Evolutionary conservation across 2,329 filamentous ascomycete species (phyloP), one percentile per base, ranked within the genome.

Genomic region (Epichloe coenophiala): DNA sequence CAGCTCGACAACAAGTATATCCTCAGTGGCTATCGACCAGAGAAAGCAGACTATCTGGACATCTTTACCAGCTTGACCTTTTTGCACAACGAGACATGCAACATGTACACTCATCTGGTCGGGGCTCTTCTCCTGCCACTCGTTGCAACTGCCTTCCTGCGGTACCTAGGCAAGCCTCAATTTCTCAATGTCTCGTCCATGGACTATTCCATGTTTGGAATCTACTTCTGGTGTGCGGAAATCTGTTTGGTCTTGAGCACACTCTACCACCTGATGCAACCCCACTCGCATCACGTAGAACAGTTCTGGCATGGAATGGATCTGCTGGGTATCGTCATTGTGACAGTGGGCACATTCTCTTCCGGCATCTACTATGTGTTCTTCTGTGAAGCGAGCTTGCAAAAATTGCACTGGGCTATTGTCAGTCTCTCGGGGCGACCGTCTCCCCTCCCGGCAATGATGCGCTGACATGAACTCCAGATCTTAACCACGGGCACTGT

Each of bases 291-390:
- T 21, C n/a, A 51, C 12, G 51, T 53, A n/a, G 56, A 56, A 39
- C 53, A 53, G 11, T 56, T 56, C 36, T 56, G 54, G 54, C 54
- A 56, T 49, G 45, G 51, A 21, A 53, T 57, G 53, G 54, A 57
- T 54, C 36, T 56, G 17, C 40, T 56, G 31, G 56, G 56, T n/a
- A 56, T 57, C 31, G 51, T 57, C 11, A 48, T 56, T 27, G 48
- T 54, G n/a, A 54, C 50, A 2, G 47, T 54, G 36, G 56, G 56
- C 19, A 56, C 53, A 27, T 56, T 57, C 45, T 47, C 53, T 11
- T 49, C 56, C 0, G 56, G 53, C 17, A 56, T 55, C 43, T 57
- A 55, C 39, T 54, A 56, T 41, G 52, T 56, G 12, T 56, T 49
- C 49, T 47, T 53, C 41, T 57, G 53, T 9, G 39, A 56, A 49